These are phyloP conservation scores for Trichoderma endophyticum DNA, from an alignment of 2,329 filamentous ascomycete species.

Conservation along the genomic window DNA sequence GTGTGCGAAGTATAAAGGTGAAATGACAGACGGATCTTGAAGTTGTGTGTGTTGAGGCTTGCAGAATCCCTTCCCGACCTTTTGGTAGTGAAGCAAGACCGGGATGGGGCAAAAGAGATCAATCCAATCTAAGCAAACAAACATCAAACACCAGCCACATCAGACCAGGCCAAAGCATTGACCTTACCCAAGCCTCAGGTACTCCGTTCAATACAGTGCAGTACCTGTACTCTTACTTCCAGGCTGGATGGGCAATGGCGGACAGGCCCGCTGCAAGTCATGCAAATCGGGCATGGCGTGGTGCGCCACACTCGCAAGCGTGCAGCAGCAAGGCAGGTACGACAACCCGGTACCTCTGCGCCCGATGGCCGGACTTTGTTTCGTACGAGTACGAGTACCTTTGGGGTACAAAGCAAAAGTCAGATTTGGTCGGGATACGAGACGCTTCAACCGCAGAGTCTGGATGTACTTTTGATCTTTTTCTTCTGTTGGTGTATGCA, in stretches of 20 bases:
- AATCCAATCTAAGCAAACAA: neutral
- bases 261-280: slow-evolving; percentile 31
- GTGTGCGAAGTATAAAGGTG: neutral
- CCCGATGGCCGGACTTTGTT: neutral
- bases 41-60: neutral
- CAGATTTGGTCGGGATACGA: neutral
- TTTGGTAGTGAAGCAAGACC: neutral
- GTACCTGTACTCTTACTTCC: neutral
- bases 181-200: neutral
- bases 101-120: neutral
- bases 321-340: slow-evolving; percentile 18
- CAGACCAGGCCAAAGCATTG: neutral
- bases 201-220: neutral
- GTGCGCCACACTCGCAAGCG: slow-evolving; percentile 4
- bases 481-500: neutral
- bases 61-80: neutral
- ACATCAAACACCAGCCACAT: neutral
- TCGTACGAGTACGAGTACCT: neutral
- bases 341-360: neutral
- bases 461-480: neutral
- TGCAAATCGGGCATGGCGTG: slow-evolving; percentile 29
- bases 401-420: neutral
- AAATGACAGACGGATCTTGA: neutral
- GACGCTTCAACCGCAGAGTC: neutral
- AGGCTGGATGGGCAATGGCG: slow-evolving; percentile 19